Percentiles rank a stretch among this genome's conserved stretches.
phyloP scores from a whole-genome alignment of 1,284 basidiomycete species.

The Trametes sp. region DNA sequence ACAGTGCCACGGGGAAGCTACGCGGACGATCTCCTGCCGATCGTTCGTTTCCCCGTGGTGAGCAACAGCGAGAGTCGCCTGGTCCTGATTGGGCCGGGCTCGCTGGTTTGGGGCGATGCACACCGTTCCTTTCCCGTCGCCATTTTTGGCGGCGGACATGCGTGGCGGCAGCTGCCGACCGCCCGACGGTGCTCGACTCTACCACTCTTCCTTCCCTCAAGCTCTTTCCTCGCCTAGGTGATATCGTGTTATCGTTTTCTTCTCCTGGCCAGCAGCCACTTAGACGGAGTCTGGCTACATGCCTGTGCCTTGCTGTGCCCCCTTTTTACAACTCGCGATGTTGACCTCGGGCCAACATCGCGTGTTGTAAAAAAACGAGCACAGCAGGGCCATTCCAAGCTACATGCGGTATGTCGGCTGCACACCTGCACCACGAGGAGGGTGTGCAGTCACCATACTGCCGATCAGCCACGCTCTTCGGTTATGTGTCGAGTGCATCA shows the following conservation, averaged over 20 bases:
- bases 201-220: background rate
- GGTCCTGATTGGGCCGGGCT: too few relatives aligned
- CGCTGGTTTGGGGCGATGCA: too few relatives aligned
- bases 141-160: too few relatives aligned
- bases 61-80: too few relatives aligned
- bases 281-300: background rate
- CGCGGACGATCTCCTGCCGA: too few relatives aligned
- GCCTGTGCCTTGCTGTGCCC: background rate
- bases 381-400: background rate
- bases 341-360: background rate
- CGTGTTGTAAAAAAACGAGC: background rate
- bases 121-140: too few relatives aligned
- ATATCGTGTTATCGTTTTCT: too few relatives aligned
- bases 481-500: background rate
- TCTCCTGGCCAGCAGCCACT: background rate
- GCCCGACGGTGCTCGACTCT: too few relatives aligned
- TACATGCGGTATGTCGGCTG: background rate
- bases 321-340: conserved; percentile 1
- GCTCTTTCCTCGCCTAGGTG: background rate
- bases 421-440: background rate
- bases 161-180: too few relatives aligned
- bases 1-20: too few relatives aligned
- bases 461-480: too few relatives aligned
- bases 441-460: background rate
- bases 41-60: too few relatives aligned